These are phyloP conservation scores for Leccinum huronense DNA, from an alignment of 1,284 basidiomycete genomes.

Conservation along the genomic window DNA sequence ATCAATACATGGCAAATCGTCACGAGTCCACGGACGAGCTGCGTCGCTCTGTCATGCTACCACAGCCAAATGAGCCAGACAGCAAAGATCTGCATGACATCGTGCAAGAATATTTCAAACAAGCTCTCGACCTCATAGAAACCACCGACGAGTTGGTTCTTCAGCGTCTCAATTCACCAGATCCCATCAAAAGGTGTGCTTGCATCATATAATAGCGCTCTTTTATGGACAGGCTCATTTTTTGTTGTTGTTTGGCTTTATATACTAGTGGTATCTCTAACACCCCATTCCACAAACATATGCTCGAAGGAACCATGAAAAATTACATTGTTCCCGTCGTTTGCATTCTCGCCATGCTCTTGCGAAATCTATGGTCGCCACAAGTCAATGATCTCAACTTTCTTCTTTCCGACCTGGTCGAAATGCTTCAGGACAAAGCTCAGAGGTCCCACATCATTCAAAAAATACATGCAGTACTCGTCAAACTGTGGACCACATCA, in stretches of 20 bases:
- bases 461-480: slow-evolving; percentile 1
- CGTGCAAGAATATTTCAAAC: slow-evolving; percentile 2
- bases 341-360: background rate
- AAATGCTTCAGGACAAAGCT: background rate
- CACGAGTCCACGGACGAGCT: background rate
- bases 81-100: background rate
- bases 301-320: background rate
- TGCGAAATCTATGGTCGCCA: background rate
- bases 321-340: background rate
- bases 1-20: slow-evolving; percentile 1
- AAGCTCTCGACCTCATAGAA: background rate
- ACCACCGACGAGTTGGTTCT: slow-evolving; percentile 10
- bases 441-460: background rate
- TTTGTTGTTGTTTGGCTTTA: background rate
- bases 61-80: background rate
- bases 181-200: slow-evolving; percentile 6
- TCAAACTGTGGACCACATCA: slow-evolving; percentile 14
- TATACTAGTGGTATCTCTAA: slow-evolving; percentile 19
- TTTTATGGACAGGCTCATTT: too few species aligned
- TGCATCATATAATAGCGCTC: too few species aligned
- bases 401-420: background rate
- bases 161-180: slow-evolving; percentile 13
- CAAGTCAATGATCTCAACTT: too few species aligned
- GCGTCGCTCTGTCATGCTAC: fast-evolving
- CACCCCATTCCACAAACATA: slow-evolving; percentile 12